phyloP scores from a whole-genome alignment of 2,329 filamentous ascomycete species.

The Apiospora pterosperma region DNA sequence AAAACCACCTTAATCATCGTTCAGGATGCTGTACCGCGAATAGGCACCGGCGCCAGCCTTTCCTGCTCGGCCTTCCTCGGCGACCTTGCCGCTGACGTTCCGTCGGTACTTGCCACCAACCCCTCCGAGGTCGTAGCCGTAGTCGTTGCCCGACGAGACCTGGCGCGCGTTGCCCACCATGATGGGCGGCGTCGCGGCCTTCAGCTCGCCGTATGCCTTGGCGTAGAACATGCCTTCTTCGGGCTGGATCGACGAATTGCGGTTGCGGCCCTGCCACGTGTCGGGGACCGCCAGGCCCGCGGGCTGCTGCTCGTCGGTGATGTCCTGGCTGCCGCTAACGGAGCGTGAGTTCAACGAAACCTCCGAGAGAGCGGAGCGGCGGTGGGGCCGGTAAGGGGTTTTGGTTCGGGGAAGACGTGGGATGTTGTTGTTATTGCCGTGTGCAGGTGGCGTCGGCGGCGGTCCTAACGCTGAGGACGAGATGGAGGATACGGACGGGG shows the following conservation, averaged over 20 bases:
- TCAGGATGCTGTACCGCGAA: conserved; percentile 24
- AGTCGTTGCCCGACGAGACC: conserved; percentile 57
- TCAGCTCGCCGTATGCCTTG: conserved; percentile 59
- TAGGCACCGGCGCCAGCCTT: conserved; percentile 9
- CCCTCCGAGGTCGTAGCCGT: conserved; percentile 34
- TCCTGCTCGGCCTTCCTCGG: conserved; percentile 63
- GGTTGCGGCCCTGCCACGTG: conserved; percentile 11
- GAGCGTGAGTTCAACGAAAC: conserved; percentile 42
- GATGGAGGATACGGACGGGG: conserved; percentile 12
- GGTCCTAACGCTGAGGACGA: conserved; percentile 11
- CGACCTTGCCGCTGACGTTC: conserved; percentile 70
- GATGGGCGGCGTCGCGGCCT: conserved; percentile 49
- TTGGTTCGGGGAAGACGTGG: conserved; percentile 16
- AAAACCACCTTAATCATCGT: conserved; percentile 10
- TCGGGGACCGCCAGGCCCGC: conserved; percentile 11
- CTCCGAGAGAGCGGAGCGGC: conserved; percentile 37
- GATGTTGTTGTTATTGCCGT: conserved; percentile 4
- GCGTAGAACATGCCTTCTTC: conserved; percentile 45
- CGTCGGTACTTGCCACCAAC: conserved; percentile 38
- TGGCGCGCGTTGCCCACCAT: conserved; percentile 49
- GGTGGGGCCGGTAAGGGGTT: conserved; percentile 26
- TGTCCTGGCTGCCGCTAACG: conserved; percentile 41
- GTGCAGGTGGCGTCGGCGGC: conserved; percentile 10
- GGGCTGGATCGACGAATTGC: conserved; percentile 47
- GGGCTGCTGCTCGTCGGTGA: conserved; percentile 34